Evolutionary conservation across 1,139 yeast genomes (phyloP).

Genomic region (Hyphopichia wangnamkhiaoensis): DNA sequence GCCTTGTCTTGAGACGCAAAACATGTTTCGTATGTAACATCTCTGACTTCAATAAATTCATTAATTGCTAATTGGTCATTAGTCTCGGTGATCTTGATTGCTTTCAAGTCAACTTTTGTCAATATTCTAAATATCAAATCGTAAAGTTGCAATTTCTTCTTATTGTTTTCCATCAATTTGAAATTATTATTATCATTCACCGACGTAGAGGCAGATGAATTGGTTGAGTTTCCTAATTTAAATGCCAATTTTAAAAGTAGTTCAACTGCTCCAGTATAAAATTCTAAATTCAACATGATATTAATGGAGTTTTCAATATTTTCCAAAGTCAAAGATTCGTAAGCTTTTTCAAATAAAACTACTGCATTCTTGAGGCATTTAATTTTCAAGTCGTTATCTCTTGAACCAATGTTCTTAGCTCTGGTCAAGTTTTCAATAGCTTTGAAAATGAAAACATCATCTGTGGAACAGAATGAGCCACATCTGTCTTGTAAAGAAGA

Average conservation of each 20-base stretch:
- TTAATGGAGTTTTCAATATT: slow-evolving; percentile 78
- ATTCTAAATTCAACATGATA: slow-evolving; percentile 76
- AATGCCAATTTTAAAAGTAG: slow-evolving; percentile 77
- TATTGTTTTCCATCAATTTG: slow-evolving; percentile 19
- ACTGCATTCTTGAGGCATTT: slow-evolving; percentile 78
- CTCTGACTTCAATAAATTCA: slow-evolving; percentile 62
- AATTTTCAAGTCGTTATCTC: slow-evolving; percentile 68
- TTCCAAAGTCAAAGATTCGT: slow-evolving; percentile 74
- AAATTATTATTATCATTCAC: slow-evolving; percentile 12
- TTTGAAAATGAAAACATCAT: slow-evolving; percentile 90
- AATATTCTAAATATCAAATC: slow-evolving; percentile 73
- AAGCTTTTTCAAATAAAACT: slow-evolving; percentile 74
- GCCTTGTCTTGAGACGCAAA: slow-evolving; percentile 73
- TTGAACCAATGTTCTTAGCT: slow-evolving; percentile 73
- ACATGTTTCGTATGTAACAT: slow-evolving; percentile 73
- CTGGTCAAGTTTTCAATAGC: slow-evolving; percentile 89
- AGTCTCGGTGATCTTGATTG: slow-evolving; percentile 51
- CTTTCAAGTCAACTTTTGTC: slow-evolving; percentile 68
- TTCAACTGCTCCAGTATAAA: slow-evolving; percentile 83
- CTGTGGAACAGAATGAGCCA: slow-evolving; percentile 92
- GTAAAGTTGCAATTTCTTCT: slow-evolving; percentile 59
- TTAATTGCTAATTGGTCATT: slow-evolving; percentile 47
- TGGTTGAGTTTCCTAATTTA: slow-evolving; percentile 50
- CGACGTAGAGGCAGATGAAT: slow-evolving; percentile 7
- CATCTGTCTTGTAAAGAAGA: slow-evolving; percentile 88